Evolutionary conservation across 306 rosid genomes (phyloP).

Genomic region (Castanea sativa): DNA sequence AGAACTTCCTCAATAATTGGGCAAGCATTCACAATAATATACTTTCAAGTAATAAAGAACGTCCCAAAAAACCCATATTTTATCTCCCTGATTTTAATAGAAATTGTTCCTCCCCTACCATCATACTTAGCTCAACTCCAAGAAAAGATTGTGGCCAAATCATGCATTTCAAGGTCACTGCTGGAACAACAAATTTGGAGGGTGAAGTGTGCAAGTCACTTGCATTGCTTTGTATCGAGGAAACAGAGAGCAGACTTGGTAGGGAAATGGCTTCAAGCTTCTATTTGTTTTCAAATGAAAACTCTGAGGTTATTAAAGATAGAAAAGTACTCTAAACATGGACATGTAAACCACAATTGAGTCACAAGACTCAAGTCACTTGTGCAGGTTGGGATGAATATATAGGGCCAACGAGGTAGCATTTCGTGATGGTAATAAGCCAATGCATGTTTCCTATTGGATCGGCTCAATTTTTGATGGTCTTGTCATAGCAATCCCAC

Average conservation of each 20-base stretch:
- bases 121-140: constrained; percentile 20
- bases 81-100: constrained; percentile 10
- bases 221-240: constrained; percentile 44
- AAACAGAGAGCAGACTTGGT: constrained; percentile 30
- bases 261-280: constrained; percentile 21
- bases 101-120: background rate
- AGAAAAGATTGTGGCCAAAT: constrained; percentile 26
- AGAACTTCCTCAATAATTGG: constrained; percentile 49
- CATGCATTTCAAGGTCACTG: constrained; percentile 31
- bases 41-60: background rate
- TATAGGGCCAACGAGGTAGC: no score
- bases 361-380: background rate
- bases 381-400: no score
- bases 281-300: constrained; percentile 26
- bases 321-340: constrained; percentile 22
- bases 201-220: constrained; percentile 8
- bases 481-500: no score
- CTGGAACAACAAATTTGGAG: background rate
- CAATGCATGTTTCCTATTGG: no score
- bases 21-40: constrained; percentile 37
- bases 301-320: constrained; percentile 17
- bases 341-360: background rate
- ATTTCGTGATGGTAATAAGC: background rate
- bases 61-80: constrained; percentile 27
- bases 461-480: no score